phyloP scores from a whole-genome alignment of 805 yeast genomes.

The Candida schatavii region DNA sequence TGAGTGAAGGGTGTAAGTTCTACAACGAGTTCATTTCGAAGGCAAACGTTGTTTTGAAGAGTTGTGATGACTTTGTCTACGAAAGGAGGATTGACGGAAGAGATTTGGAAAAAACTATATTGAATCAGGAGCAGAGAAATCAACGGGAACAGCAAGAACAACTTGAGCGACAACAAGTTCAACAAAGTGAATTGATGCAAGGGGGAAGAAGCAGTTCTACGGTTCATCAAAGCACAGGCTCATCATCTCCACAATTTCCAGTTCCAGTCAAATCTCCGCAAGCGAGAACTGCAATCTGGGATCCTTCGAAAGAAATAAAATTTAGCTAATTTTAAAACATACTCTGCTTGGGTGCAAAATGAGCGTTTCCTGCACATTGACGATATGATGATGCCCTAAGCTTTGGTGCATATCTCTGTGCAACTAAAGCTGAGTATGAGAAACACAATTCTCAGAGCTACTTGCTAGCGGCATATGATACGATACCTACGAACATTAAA shows the following conservation, averaged over 20 bases:
- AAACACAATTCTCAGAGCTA: too few relatives aligned
- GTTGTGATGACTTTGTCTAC: constrained; percentile 51
- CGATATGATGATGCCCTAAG: too few relatives aligned
- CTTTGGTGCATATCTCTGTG: too few relatives aligned
- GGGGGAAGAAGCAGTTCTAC: neutral
- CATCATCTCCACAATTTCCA: neutral
- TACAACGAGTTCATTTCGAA: constrained; percentile 59
- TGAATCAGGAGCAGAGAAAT: neutral
- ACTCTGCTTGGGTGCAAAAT: too few relatives aligned
- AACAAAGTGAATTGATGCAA: neutral
- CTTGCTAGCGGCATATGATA: too few relatives aligned
- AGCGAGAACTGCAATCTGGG: constrained; percentile 9
- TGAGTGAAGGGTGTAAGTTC: constrained; percentile 68
- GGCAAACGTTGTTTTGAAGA: constrained; percentile 42
- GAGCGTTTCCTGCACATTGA: too few relatives aligned
- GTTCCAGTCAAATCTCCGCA: neutral
- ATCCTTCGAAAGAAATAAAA: constrained; percentile 15
- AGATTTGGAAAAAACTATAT: constrained; percentile 39
- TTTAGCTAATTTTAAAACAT: constrained; percentile 13
- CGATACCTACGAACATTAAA: constrained; percentile 17
- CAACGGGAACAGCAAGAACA: neutral
- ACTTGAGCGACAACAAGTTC: neutral
- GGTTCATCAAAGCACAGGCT: neutral
- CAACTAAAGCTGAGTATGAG: too few relatives aligned
- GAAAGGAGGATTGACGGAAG: constrained; percentile 52